A percentile compares a stretch with the other conserved stretches of the same genome.
Evolutionary conservation across 441 rosid genomes (phyloP).

Genomic region (California macrophylla): DNA sequence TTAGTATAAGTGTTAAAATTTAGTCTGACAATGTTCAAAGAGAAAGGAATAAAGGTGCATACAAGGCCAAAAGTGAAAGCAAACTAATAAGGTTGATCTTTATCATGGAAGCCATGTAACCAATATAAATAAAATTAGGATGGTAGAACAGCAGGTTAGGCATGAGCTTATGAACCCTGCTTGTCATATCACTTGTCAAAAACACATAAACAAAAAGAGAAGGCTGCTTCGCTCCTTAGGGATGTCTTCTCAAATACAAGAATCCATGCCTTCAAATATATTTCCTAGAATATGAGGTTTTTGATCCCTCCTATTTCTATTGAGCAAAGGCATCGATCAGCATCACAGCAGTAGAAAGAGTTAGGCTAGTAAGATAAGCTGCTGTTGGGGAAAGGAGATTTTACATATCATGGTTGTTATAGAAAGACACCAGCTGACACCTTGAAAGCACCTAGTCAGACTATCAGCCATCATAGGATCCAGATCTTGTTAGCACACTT

Average conservation of each 20-base stretch:
- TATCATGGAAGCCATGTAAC: background rate
- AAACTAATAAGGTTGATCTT: background rate
- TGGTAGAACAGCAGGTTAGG: background rate
- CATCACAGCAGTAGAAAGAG: background rate
- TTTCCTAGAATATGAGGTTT: background rate
- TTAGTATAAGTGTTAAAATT: background rate
- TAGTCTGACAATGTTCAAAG: background rate
- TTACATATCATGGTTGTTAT: background rate
- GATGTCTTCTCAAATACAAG: background rate
- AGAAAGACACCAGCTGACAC: background rate
- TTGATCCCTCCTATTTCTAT: background rate
- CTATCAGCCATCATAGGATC: background rate
- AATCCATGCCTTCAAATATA: background rate
- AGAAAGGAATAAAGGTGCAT: background rate
- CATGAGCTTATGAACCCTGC: background rate
- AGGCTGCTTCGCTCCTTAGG: background rate
- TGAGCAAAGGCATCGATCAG: background rate
- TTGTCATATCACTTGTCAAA: background rate
- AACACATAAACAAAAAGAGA: background rate
- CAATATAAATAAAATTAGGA: background rate
- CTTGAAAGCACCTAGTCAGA: background rate
- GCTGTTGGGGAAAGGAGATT: background rate
- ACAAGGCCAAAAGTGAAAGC: background rate
- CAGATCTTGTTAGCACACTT: background rate
- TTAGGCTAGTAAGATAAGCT: background rate